Percentiles rank a stretch among this genome's conserved stretches.
Conservation (phyloP, 768 basidiomycete species). For the Lentinula sp. region DNA sequence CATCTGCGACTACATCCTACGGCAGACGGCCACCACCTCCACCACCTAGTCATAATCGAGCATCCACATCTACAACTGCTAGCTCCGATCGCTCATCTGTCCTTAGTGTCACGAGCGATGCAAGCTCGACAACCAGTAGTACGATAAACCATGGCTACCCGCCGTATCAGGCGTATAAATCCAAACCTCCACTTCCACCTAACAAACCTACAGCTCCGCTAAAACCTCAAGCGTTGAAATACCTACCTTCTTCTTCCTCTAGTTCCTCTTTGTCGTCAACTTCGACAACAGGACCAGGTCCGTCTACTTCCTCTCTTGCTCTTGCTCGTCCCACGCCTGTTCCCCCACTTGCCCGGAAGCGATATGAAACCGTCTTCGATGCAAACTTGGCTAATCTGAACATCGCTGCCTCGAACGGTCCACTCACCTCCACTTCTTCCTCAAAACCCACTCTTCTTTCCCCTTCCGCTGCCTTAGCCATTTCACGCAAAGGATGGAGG, state of each 20-base stretch:
- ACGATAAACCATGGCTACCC: slow-evolving; percentile 13
- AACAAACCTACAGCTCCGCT: not conserved
- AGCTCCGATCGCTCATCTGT: slow-evolving; percentile 60
- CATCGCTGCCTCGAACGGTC: slow-evolving; percentile 8
- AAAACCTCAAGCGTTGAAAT: not conserved
- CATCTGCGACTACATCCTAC: slow-evolving; percentile 6
- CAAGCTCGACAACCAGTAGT: slow-evolving; percentile 12
- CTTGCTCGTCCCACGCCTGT: slow-evolving; percentile 58
- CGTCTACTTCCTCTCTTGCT: slow-evolving; percentile 12
- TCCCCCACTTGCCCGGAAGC: slow-evolving; percentile 52
- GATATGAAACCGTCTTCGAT: slow-evolving; percentile 66
- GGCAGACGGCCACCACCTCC: slow-evolving; percentile 11
- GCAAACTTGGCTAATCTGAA: slow-evolving; percentile 29
- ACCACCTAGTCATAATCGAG: slow-evolving; percentile 18
- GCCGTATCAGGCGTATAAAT: slow-evolving; percentile 8
- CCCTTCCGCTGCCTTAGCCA: not conserved
- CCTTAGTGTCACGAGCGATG: slow-evolving; percentile 38
- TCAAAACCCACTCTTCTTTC: not conserved
- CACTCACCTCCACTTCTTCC: slow-evolving; percentile 12
- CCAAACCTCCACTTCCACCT: slow-evolving; percentile 10
- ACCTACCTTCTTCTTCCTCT: not conserved
- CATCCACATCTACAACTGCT: slow-evolving; percentile 29
- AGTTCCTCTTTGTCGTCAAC: not conserved
- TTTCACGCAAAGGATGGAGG: slow-evolving; percentile 59
- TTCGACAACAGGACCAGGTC: not conserved